Percentiles rank a stretch among this genome's conserved stretches.
Evolutionary conservation across 495 filamentous ascomycete genomes (phyloP).

Genomic region (Tetracladium marchalianum): DNA sequence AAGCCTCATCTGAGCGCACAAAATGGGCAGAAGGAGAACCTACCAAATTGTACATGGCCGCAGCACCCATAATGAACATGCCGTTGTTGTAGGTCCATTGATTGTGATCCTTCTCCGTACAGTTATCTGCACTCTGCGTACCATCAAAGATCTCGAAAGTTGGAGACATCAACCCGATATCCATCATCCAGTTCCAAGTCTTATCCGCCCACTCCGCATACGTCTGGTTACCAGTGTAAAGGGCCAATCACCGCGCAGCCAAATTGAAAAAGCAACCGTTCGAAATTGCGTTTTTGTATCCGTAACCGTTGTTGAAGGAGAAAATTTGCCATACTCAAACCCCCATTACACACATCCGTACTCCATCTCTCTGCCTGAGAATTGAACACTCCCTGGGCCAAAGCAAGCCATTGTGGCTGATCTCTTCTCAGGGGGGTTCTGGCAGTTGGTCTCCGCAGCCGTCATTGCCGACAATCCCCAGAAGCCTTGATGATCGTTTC

Average conservation of each 20-base stretch:
- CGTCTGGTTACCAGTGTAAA: conserved; percentile 67
- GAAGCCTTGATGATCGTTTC: conserved; percentile 83
- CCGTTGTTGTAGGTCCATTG: conserved; percentile 77
- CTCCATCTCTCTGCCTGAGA: conserved; percentile 66
- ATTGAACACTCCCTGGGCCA: conserved; percentile 70
- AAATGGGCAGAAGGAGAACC: conserved; percentile 53
- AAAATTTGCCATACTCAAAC: conserved; percentile 84
- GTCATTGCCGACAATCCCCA: conserved; percentile 79
- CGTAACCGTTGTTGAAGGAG: conserved; percentile 65
- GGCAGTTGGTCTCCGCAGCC: conserved; percentile 75
- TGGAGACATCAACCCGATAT: conserved; percentile 56
- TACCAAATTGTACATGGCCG: conserved; percentile 56
- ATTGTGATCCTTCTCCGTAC: conserved; percentile 45
- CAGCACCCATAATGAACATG: conserved; percentile 58
- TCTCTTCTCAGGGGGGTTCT: conserved; percentile 47
- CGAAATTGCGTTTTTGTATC: conserved; percentile 70
- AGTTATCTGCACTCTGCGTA: conserved; percentile 49
- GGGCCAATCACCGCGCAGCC: conserved; percentile 59
- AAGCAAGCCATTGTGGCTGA: conserved; percentile 72
- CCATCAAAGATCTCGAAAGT: conserved; percentile 65
- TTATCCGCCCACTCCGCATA: conserved; percentile 70
- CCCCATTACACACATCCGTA: conserved; percentile 52
- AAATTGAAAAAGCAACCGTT: conserved; percentile 82
- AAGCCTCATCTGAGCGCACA: too few relatives aligned
- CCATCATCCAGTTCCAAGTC: conserved; percentile 59